These are phyloP conservation scores for Tilletia caries DNA, from an alignment of 1,284 basidiomycete species.

Conservation along the genomic window DNA sequence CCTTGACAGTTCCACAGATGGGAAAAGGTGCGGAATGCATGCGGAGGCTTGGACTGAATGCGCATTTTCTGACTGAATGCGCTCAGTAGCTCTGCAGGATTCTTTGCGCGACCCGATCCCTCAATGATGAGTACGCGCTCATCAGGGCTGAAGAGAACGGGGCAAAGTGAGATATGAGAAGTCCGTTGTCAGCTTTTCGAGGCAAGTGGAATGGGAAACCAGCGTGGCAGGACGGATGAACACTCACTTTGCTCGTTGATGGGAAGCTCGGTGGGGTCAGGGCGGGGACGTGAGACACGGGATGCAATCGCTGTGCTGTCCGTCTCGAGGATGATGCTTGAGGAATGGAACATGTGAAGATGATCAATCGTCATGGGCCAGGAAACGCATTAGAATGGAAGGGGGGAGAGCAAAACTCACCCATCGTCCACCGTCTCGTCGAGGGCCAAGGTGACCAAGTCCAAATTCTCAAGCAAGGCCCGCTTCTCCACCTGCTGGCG, in stretches of 20 bases:
- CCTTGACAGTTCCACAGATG: no score
- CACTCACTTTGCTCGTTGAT: constrained; percentile 83
- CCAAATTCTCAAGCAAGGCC: constrained; percentile 88
- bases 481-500: constrained; percentile 93
- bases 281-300: constrained; percentile 83
- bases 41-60: no score
- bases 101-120: constrained; percentile 45
- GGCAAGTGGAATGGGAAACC: neutral
- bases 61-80: no score
- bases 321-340: constrained; percentile 92
- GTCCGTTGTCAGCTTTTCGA: constrained; percentile 33
- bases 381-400: neutral
- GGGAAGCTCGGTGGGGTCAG: constrained; percentile 91
- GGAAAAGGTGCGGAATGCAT: no score
- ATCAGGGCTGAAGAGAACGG: constrained; percentile 39
- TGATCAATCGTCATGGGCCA: neutral
- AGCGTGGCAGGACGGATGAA: neutral
- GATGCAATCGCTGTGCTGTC: constrained; percentile 92
- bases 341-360: neutral
- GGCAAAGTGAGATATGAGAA: neutral
- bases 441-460: constrained; percentile 83
- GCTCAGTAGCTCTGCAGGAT: constrained; percentile 41
- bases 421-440: constrained; percentile 98
- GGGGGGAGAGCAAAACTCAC: constrained; percentile 60
- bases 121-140: constrained; percentile 52